A percentile compares a stretch with the other conserved stretches of the same genome.
phyloP scores from a whole-genome alignment of 768 basidiomycete species.

The Postia placenta region DNA sequence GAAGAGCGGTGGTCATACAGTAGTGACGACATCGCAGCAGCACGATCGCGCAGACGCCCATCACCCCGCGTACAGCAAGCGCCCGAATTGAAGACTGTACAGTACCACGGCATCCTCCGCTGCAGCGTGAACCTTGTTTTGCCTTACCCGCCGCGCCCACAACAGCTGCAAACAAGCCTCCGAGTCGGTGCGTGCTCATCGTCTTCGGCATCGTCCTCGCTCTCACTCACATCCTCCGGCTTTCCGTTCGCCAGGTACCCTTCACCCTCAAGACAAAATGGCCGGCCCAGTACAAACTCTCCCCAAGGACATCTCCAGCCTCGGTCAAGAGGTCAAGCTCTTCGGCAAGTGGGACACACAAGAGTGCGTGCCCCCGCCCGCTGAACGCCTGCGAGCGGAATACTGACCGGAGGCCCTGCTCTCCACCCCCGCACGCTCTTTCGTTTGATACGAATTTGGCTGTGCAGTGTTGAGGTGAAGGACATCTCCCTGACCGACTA shows the following conservation, averaged over 20 bases:
- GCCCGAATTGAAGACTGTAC: constrained; percentile 14
- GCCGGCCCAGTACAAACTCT: constrained; percentile 63
- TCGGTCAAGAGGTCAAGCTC: constrained; percentile 86
- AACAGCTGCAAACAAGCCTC: constrained; percentile 42
- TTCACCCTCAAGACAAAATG: constrained; percentile 34
- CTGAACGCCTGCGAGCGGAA: not conserved
- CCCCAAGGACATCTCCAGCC: constrained; percentile 74
- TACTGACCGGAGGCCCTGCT: not conserved
- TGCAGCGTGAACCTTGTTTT: constrained; percentile 26
- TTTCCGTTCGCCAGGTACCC: constrained; percentile 10
- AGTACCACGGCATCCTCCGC: constrained; percentile 7
- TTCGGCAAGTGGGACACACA: constrained; percentile 99
- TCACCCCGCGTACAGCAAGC: not conserved
- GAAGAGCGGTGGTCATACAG: too few relatives aligned
- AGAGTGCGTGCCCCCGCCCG: constrained; percentile 58
- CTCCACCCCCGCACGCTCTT: not conserved
- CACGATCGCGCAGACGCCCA: not conserved
- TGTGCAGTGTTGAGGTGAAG: constrained; percentile 88
- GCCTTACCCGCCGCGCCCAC: constrained; percentile 19
- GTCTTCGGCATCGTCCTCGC: constrained; percentile 10
- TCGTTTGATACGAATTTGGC: not conserved
- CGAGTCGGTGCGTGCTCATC: constrained; percentile 12
- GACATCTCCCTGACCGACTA: constrained; percentile 99
- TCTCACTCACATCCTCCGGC: constrained; percentile 7
- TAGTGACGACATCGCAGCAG: too few relatives aligned